A percentile compares a stretch with the other conserved stretches of the same genome.
phyloP scores from a whole-genome alignment of 2,329 filamentous ascomycete genomes.

The Fusarium miscanthi region DNA sequence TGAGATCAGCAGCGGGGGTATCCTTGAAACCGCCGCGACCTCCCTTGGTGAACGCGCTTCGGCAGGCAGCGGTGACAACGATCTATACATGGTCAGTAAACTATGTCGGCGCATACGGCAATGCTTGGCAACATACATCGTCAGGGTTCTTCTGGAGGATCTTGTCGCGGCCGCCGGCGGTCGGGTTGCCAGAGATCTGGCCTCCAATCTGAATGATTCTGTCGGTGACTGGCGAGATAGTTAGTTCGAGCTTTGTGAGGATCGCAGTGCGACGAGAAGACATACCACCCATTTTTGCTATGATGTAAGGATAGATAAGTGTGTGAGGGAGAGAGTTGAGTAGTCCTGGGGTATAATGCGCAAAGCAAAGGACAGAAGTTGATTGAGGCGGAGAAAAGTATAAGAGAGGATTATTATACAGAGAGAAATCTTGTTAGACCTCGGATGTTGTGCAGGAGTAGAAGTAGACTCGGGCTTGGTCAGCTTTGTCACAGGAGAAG shows the following conservation, averaged over 20 bases:
- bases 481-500: slow-evolving; percentile 28
- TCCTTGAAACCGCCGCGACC: slow-evolving; percentile 97
- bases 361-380: slow-evolving; percentile 10
- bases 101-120: background rate
- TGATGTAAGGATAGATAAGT: background rate
- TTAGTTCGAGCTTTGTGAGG: slow-evolving; percentile 14
- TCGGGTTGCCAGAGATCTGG: slow-evolving; percentile 72
- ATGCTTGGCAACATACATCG: slow-evolving; percentile 61
- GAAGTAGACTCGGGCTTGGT: slow-evolving; percentile 35
- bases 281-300: slow-evolving; percentile 54
- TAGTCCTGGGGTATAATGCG: slow-evolving; percentile 19
- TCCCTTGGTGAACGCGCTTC: slow-evolving; percentile 91
- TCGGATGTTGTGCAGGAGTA: slow-evolving; percentile 43
- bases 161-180: slow-evolving; percentile 62
- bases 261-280: slow-evolving; percentile 12
- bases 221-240: slow-evolving; percentile 61
- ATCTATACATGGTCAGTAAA: slow-evolving; percentile 60
- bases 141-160: slow-evolving; percentile 74
- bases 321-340: slow-evolving; percentile 5
- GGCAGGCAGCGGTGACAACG: slow-evolving; percentile 91
- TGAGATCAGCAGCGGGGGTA: slow-evolving; percentile 85
- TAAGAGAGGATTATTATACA: slow-evolving; percentile 33
- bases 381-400: slow-evolving; percentile 8
- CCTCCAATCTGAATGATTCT: slow-evolving; percentile 69
- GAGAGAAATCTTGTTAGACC: slow-evolving; percentile 36